phyloP scores from a whole-genome alignment of 2,329 filamentous ascomycete genomes.

The Salinomyces thailandicus region DNA sequence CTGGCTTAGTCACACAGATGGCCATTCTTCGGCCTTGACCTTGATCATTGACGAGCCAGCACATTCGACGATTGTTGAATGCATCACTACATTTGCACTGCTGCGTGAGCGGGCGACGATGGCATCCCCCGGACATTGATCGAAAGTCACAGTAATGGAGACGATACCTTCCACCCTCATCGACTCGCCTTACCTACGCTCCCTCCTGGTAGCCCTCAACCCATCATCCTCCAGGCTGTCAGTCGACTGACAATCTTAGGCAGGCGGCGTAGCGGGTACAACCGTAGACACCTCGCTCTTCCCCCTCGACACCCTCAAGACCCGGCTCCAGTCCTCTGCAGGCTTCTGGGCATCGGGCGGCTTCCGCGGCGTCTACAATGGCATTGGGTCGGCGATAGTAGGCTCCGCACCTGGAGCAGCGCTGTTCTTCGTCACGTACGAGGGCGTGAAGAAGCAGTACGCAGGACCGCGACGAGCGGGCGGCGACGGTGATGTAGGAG shows the following conservation, averaged over 20 bases:
- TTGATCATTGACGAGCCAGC: no score
- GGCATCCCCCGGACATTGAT: no score
- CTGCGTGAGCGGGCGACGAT: no score
- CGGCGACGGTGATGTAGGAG: conserved; percentile 24
- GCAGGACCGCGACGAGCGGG: background rate
- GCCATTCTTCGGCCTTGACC: no score
- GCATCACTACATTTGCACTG: no score
- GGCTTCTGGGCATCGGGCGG: conserved; percentile 76
- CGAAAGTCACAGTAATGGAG: no score
- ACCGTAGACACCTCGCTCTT: conserved; percentile 95
- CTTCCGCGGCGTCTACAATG: conserved; percentile 85
- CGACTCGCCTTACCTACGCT: conserved; percentile 39
- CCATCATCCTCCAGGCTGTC: background rate
- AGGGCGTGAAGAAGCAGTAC: conserved; percentile 18
- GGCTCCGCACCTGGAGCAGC: conserved; percentile 89
- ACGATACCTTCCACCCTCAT: conserved; percentile 1
- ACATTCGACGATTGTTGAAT: no score
- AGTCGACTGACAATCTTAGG: conserved; percentile 34
- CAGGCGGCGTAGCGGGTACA: conserved; percentile 84
- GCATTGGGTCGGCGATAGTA: conserved; percentile 78
- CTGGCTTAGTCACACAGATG: no score
- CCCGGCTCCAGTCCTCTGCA: conserved; percentile 73
- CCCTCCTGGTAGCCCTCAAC: conserved; percentile 32
- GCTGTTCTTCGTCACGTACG: conserved; percentile 64
- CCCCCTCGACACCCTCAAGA: conserved; percentile 97